These are phyloP conservation scores for Wallacemonas rigidus DNA, from an alignment of 208 protist genomes.

Conservation along the genomic window DNA sequence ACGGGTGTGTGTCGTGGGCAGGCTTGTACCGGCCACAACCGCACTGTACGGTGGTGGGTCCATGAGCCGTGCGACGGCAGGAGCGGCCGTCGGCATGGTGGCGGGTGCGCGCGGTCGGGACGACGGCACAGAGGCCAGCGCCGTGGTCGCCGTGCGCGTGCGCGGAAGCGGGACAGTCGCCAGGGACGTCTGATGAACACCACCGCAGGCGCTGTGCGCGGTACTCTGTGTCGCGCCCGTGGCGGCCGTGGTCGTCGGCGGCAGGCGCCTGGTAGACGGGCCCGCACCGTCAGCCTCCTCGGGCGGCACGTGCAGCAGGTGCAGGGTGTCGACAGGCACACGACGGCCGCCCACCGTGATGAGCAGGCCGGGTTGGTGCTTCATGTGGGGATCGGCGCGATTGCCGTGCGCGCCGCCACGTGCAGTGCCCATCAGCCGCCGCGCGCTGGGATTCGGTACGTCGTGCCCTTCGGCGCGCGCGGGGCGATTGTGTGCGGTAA, in stretches of 20 bases:
- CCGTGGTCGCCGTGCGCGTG: no score
- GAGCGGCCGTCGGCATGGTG: neutral
- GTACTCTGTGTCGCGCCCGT: neutral
- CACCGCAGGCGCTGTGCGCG: no score
- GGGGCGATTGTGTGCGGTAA: no score
- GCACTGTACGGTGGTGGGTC: neutral
- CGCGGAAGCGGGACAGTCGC: no score
- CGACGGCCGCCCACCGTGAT: slow-evolving; percentile 80
- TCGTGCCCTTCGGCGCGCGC: no score
- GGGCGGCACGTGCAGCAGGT: slow-evolving; percentile 41
- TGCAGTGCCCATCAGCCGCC: neutral
- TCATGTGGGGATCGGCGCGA: slow-evolving; percentile 37
- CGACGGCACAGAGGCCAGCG: neutral
- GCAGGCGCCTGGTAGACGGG: slow-evolving; percentile 30
- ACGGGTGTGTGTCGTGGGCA: neutral
- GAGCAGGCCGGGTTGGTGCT: slow-evolving; percentile 44
- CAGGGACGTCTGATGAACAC: no score
- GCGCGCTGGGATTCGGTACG: no score
- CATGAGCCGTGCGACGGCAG: neutral
- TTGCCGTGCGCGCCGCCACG: slow-evolving; percentile 13
- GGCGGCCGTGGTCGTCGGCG: neutral
- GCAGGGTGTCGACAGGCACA: slow-evolving; percentile 75
- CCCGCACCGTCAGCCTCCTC: slow-evolving; percentile 20
- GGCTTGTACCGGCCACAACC: neutral
- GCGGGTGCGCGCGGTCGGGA: neutral